Base-by-base conservation (phyloP, 495 filamentous ascomycete species). In the Achaetomiella virescens region DNA sequence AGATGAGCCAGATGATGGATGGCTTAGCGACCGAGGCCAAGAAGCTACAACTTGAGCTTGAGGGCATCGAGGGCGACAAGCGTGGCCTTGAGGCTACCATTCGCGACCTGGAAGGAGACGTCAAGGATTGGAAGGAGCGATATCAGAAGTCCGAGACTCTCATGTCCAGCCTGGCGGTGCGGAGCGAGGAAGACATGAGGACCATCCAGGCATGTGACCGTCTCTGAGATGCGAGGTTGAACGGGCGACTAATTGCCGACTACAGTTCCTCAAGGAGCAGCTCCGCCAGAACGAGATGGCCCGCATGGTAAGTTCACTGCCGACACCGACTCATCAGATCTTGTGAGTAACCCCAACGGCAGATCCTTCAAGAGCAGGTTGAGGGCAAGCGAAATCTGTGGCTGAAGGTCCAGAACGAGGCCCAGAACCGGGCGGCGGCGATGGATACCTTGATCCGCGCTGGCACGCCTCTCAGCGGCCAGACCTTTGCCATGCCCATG, bases 321-420 rank as follows among this genome's bases (percentile, higher is more conserved):
- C 18, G 9, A 18, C n/a, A 14, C 27, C 17, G 12, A 7, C 11
- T 36, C 9, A 35, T 5, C 18, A 50, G 11, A 5, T 3, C 37
- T 38, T 7, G 36, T 24, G 25, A 3, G 1, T 9, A 41, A 35
- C 17, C 37, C 4, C 20, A 0, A 0, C 18, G 21, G 6, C 27
- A 52, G 38, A 33, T 55, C n/a, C 61, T 66, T 4, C 54, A 61
- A 1, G 61, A 64, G 6, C 61, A 66, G 3, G 48, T 66, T 12
- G 58, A 60, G 1, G 55, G 51, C n/a, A 66, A 66, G 27, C 58
- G 63, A 0, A 63, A 47, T n/a, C 24, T 66, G 6, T 66, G 63
- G 63, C 52, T 63, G 48, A 43, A 58, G 17, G 47, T 66, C 31
- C 63, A 63, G 35, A 40, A 29, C 12, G 58, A 63, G 14, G 50